Base-by-base conservation (phyloP, 2,329 filamentous ascomycete genomes). In the Keithomyces neogunnii region DNA sequence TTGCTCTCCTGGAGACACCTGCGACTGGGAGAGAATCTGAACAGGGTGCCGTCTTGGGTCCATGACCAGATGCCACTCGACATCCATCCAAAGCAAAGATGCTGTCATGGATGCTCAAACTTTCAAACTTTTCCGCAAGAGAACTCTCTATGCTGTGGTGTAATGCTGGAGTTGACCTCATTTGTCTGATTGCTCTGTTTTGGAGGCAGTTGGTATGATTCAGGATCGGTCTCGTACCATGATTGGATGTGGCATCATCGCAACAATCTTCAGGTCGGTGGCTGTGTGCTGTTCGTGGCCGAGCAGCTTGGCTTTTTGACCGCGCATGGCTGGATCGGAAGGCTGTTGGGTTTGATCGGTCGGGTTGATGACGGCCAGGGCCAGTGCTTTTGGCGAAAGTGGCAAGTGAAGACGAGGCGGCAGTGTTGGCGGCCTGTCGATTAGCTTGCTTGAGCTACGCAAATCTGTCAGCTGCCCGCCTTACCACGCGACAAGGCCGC, bases 331-430 rank as follows among this genome's bases (percentile, higher is more conserved):
- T 69, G 43, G 75, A 67, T 54, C 76, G 75, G 29, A 70, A 68
- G 57, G 79, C 69, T 36, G 80, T 71, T 5, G 78, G 74, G 55
- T 79, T 73, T 3, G 78, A 73, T 50, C 80, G 76, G 64, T 73
- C 67, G 53, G 68, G 60, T 4, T 67, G 57, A 5, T 77, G 71
- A 56, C 81, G 76, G 11, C 72, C 74, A 10, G 76, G 73, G 1
- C 82, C 81, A 31, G 82, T 65, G 59, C 79, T 85, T 54, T 74
- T 78, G 11, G 78, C 73, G 55, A 83, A 82, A 54, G 71, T 73
- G 55, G 69, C 74, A 49, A 70, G 69, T 4, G 66, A 60, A 29
- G 66, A 60, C 29, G 61, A 28, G 26, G 46, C 50, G 43, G 59
- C 46, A 7, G 55, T 45, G 30, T 49, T 57, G 47, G 70, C 69